phyloP scores from a whole-genome alignment of 2,329 filamentous ascomycete genomes.

The Bipolaris zeicola region DNA sequence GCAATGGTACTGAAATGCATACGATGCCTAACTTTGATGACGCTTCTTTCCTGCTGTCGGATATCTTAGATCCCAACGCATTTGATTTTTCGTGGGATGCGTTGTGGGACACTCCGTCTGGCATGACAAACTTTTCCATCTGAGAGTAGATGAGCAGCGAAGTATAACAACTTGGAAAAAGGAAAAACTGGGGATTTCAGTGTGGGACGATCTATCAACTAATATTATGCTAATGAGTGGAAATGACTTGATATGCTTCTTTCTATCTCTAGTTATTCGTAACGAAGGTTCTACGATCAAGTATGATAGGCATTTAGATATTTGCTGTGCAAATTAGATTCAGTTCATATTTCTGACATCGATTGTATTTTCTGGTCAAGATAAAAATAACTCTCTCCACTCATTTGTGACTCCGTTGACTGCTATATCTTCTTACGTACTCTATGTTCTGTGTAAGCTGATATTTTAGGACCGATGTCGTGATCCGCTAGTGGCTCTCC shows the following conservation, averaged over 20 bases:
- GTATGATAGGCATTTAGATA: too few relatives aligned
- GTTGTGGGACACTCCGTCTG: conserved; percentile 44
- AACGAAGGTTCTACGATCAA: too few relatives aligned
- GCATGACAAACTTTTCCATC: conserved; percentile 42
- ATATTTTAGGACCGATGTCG: conserved; percentile 2
- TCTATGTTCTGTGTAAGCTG: not conserved
- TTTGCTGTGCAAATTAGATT: not conserved
- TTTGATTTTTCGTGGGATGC: conserved; percentile 48
- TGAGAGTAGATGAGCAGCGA: conserved; percentile 7
- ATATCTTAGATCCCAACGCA: conserved; percentile 41
- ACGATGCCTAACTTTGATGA: conserved; percentile 36
- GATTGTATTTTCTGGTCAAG: too few relatives aligned
- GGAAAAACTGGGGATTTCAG: not conserved
- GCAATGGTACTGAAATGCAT: conserved; percentile 6
- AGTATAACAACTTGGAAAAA: not conserved
- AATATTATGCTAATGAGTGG: not conserved
- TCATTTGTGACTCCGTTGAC: not conserved
- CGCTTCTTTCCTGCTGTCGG: conserved; percentile 34
- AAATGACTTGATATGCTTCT: too few relatives aligned
- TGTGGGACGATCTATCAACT: not conserved
- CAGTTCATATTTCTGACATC: not conserved
- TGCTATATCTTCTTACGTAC: not conserved
- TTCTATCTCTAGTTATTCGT: too few relatives aligned
- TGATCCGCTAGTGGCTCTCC: conserved; percentile 4
- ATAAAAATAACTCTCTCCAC: too few relatives aligned